phyloP scores from a whole-genome alignment of 257 asterid species.

The Gardenia jasminoides region DNA sequence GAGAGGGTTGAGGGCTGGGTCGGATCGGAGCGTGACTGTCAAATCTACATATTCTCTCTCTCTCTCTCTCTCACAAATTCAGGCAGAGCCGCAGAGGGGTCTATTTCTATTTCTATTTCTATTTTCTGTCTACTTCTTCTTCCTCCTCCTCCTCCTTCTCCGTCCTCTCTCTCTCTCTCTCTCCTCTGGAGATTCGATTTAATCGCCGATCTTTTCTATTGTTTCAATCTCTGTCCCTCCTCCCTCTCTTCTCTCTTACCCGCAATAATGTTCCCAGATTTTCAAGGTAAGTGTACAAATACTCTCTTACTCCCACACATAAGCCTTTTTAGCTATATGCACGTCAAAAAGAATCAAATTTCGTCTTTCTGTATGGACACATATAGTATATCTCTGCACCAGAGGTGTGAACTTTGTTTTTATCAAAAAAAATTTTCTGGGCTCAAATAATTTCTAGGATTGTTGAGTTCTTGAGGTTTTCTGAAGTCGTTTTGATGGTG shows the following conservation, averaged over 20 bases:
- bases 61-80: constrained; percentile 23
- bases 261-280: constrained; percentile 33
- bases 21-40: constrained; percentile 55
- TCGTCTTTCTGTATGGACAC: not conserved
- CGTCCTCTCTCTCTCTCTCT: not conserved
- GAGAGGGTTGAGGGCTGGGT: constrained; percentile 14
- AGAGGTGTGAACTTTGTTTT: not conserved
- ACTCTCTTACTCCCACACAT: not conserved
- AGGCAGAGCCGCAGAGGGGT: constrained; percentile 21
- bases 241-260: constrained; percentile 27
- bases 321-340: not conserved
- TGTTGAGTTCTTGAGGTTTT: not conserved
- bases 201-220: constrained; percentile 54
- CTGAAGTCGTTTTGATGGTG: not conserved
- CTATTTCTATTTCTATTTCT: constrained; percentile 38
- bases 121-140: constrained; percentile 5
- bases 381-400: not conserved
- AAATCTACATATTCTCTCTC: constrained; percentile 57
- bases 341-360: constrained; percentile 5
- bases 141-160: too few relatives aligned
- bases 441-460: constrained; percentile 4
- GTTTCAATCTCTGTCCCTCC: constrained; percentile 35
- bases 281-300: constrained; percentile 28
- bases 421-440: not conserved
- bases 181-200: constrained; percentile 47